Conservation (phyloP, 2,329 filamentous ascomycete genomes). For the Claviceps sp. region DNA sequence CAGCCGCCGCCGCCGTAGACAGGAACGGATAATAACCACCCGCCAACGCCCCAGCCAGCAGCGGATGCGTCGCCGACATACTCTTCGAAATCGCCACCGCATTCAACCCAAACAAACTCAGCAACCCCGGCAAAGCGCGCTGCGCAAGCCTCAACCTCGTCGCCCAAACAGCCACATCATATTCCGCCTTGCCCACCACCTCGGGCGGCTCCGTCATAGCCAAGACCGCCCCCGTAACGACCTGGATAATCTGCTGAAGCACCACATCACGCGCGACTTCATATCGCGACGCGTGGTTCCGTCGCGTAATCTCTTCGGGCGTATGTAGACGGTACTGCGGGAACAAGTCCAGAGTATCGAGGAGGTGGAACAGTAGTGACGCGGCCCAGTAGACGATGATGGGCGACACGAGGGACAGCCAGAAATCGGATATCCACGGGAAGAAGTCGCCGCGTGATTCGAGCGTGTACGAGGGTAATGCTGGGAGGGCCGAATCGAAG, state of each 20-base stretch:
- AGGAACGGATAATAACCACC: constrained; percentile 73
- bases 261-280: constrained; percentile 86
- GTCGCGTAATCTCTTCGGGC: constrained; percentile 74
- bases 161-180: constrained; percentile 85
- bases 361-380: constrained; percentile 74
- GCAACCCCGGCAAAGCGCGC: constrained; percentile 57
- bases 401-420: constrained; percentile 62
- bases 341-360: constrained; percentile 77
- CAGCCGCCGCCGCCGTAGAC: constrained; percentile 40
- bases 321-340: constrained; percentile 90
- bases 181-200: constrained; percentile 63
- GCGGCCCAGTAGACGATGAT: constrained; percentile 79
- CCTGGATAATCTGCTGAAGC: constrained; percentile 83
- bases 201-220: constrained; percentile 61
- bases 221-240: constrained; percentile 53
- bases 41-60: constrained; percentile 60
- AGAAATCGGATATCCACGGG: constrained; percentile 67
- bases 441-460: constrained; percentile 58
- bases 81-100: constrained; percentile 62
- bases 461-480: constrained; percentile 71
- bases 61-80: constrained; percentile 55
- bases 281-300: constrained; percentile 74
- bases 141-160: constrained; percentile 68
- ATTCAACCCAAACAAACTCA: constrained; percentile 65
- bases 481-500: constrained; percentile 52